Evolutionary conservation across 495 filamentous ascomycete genomes (phyloP).

Genomic region (Terfezia boudieri): DNA sequence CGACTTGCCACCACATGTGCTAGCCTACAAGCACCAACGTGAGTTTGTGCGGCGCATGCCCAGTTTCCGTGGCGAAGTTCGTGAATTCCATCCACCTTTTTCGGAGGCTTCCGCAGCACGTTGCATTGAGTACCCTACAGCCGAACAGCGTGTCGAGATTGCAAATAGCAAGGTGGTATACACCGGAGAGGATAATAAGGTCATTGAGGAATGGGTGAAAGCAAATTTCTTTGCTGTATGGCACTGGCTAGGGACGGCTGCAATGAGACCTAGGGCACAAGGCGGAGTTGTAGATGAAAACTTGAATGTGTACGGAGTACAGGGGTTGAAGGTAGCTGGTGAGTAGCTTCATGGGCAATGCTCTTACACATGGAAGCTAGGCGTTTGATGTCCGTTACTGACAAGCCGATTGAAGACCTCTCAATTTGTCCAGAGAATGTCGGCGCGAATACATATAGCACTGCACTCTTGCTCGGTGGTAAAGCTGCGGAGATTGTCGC

Average conservation of each 20-base stretch:
- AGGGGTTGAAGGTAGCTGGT: slow-evolving; percentile 25
- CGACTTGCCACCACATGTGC: slow-evolving; percentile 15
- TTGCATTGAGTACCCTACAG: slow-evolving; percentile 4
- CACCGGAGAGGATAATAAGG: slow-evolving; percentile 30
- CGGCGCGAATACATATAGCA: slow-evolving; percentile 37
- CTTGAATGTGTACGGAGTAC: slow-evolving; percentile 28
- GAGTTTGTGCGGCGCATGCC: slow-evolving; percentile 33
- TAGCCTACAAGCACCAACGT: slow-evolving; percentile 30
- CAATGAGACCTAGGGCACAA: slow-evolving; percentile 17
- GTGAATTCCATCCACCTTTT: slow-evolving; percentile 30
- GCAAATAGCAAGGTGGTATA: slow-evolving; percentile 23
- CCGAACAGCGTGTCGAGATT: background rate
- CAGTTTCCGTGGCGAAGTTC: slow-evolving; percentile 31
- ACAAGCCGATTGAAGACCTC: background rate
- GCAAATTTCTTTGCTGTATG: slow-evolving; percentile 27
- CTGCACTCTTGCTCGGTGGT: slow-evolving; percentile 36
- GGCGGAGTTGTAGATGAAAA: slow-evolving; percentile 31
- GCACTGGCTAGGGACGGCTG: slow-evolving; percentile 28
- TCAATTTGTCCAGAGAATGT: slow-evolving; percentile 16
- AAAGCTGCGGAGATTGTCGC: slow-evolving; percentile 36
- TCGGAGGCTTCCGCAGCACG: slow-evolving; percentile 24
- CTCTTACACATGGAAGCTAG: background rate
- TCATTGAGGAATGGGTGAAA: slow-evolving; percentile 26
- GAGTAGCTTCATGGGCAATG: background rate
- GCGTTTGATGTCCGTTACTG: no score